Conservation (phyloP, 73 alveolate species). For the Paramecium biaurelia region DNA sequence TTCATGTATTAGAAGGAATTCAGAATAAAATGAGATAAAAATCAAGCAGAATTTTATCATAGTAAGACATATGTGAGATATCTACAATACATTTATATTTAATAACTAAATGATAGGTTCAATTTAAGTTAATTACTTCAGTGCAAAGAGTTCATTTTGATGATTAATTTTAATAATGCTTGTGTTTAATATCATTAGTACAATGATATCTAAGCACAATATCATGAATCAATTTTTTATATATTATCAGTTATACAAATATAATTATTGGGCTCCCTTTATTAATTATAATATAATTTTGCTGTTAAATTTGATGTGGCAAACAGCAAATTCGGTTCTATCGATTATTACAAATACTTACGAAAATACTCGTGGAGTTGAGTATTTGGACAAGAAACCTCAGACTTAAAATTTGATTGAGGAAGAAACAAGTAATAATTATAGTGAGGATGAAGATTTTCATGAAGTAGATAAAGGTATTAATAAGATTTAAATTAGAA, state of each 20-base stretch:
- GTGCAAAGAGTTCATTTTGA: too few species aligned
- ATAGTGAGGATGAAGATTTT: constrained; percentile 8
- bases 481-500: background rate
- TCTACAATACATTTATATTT: too few species aligned
- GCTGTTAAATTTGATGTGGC: constrained; percentile 28
- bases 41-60: too few species aligned
- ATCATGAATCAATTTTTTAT: too few species aligned
- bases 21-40: background rate
- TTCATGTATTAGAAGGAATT: background rate
- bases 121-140: too few species aligned
- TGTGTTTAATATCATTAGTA: too few species aligned
- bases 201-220: too few species aligned
- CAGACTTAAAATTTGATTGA: background rate
- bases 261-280: background rate
- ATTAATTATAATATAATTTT: background rate
- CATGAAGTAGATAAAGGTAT: background rate
- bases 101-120: too few species aligned
- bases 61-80: too few species aligned
- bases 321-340: background rate
- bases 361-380: background rate
- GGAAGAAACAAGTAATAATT: background rate
- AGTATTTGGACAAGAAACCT: background rate
- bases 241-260: background rate
- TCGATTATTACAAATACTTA: background rate
- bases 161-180: too few species aligned